Evolutionary conservation across 805 yeast genomes (phyloP).

Genomic region (Diddensiella santjacobensis): DNA sequence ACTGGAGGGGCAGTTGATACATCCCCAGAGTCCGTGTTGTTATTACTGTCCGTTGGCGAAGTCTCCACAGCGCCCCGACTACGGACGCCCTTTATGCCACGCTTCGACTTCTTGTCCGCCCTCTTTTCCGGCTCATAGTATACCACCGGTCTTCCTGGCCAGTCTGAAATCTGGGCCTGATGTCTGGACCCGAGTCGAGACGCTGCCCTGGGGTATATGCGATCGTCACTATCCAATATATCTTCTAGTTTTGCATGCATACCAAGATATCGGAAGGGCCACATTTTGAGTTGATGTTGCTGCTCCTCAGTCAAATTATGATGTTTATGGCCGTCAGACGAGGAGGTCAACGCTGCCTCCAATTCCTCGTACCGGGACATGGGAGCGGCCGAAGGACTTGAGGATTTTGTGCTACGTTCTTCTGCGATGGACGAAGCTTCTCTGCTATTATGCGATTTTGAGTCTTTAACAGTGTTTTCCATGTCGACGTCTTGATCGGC

Average conservation of each 20-base stretch:
- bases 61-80: conserved; percentile 10
- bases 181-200: conserved; percentile 71
- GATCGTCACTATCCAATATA: conserved; percentile 69
- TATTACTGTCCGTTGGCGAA: not conserved
- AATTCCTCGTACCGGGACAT: conserved; percentile 23
- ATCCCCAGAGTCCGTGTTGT: not conserved
- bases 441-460: not conserved
- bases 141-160: conserved; percentile 60
- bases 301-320: conserved; percentile 29
- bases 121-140: conserved; percentile 48
- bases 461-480: not conserved
- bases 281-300: conserved; percentile 34
- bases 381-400: conserved; percentile 5
- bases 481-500: not conserved
- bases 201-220: conserved; percentile 77
- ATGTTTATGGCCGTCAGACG: not conserved
- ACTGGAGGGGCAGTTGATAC: not conserved
- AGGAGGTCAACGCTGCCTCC: conserved; percentile 20
- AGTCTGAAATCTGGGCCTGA: conserved; percentile 58
- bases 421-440: conserved; percentile 3
- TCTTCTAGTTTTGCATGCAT: conserved; percentile 71
- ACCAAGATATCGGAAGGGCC: conserved; percentile 80
- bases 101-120: conserved; percentile 29
- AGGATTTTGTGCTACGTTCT: conserved; percentile 2
- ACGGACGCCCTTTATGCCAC: conserved; percentile 23